Evolutionary conservation across 768 basidiomycete species (phyloP), one percentile per base, ranked within the genome.

Genomic region (Russula dissimulans): DNA sequence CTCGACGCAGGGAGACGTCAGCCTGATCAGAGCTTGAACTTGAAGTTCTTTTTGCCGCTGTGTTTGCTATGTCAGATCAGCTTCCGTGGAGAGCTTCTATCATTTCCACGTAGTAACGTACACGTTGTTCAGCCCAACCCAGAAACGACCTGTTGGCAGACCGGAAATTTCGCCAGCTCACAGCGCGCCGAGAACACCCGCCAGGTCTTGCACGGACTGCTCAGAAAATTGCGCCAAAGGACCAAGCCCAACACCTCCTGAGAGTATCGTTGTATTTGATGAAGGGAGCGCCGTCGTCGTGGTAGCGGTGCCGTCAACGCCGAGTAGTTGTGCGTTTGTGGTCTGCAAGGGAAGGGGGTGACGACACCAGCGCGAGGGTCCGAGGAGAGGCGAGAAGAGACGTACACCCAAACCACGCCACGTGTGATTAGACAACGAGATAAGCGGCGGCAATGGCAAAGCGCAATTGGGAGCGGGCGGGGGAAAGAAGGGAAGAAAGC

Each of bases 131-230:
- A 46, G 22, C 22, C 22, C 22, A 26, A 26, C 22, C 22, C 2
- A 26, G 22, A 26, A 26, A 26, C 22, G 22, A 26, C 22, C 22
- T 26, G 22, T 2, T 26, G 22, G 22, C 22, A 26, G 22, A 26
- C 22, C 22, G 22, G 22, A 26, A 26, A 1, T 26, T 26, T 26
- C 2, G 22, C 22, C 22, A 36, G 34, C 34, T 56, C 48, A 55
- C n/a, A 60, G 48, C 47, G 43, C 14, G 18, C 17, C 26, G 10
- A 61, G 17, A 14, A 52, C 38, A 12, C 55, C 29, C 11, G 43
- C 54, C n/a, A 60, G 38, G 17, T 60, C 54, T 15, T 56, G 48
- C n/a, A 60, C 54, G 1, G 49, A 51, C n/a, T 45, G 22, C 22
- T 61, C 54, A 18, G 54, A 51, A 18, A 47, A 5, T 17, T 29